Base-by-base conservation (phyloP, 257 asterid species). In the Petrea volubilis region DNA sequence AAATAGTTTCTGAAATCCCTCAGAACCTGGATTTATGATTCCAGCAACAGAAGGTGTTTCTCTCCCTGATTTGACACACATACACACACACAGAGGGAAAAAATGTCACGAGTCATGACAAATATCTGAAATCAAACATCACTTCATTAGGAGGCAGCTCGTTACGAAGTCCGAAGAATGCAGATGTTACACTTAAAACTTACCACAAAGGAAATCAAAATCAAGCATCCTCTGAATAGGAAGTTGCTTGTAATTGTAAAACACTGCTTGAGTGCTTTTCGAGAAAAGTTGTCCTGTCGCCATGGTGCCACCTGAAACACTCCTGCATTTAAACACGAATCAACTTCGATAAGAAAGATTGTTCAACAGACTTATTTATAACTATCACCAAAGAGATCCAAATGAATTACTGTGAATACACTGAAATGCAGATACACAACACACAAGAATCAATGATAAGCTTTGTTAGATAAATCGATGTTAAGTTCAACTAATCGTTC, bases 21-120 rank as follows among this genome's bases (percentile, higher is more conserved):
- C 99, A 44, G 99, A 85, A 83, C 98, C 99, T 51, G 99, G 99
- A 81, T 90, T 92, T 75, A 94, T 84, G 61, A 94, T 94, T 79
- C 99, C 99, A 53, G 99, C 98, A 70, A 94, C 98, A 25, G 99
- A 94, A 78, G 98, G 98, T 6, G 95, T 94, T 85, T 94, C 99
- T 76, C 99, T 89, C 63, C 96, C 98, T 94, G 84, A 64, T 83
- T 71, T 56, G 63, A 41, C 63, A 77, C n/a, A n/a, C n/a, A n/a
- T n/a, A n/a, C n/a, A n/a, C n/a, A n/a, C 67, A 43, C 27, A 58
- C 33, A 14, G n/a, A 27, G 29, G 17, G 74, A 24, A 59, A 61
- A 40, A 6, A 51, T 50, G n/a, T n/a, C n/a, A n/a, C 49, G 40
- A 43, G 25, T 21, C 14, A 64, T 44, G 13, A 85, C 49, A 75